These are phyloP conservation scores for Euryodendron excelsum DNA, from an alignment of 148 eudicot species.

Conservation along the genomic window DNA sequence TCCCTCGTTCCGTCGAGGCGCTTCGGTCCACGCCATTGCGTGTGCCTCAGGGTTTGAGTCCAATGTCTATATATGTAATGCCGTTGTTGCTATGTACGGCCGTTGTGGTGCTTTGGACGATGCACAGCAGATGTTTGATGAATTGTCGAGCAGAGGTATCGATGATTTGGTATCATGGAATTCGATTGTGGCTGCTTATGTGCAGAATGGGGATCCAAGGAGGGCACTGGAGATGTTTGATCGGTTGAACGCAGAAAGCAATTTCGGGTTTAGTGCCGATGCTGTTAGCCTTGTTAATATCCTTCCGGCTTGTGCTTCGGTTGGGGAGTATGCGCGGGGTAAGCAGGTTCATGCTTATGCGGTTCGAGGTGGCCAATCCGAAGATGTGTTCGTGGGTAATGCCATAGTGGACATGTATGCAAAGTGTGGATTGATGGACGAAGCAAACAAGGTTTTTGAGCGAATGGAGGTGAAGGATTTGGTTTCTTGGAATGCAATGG, in stretches of 20 bases:
- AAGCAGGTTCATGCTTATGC: slow-evolving; percentile 60
- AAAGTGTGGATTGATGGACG: slow-evolving; percentile 59
- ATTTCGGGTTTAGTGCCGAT: slow-evolving; percentile 32
- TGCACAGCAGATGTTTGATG: slow-evolving; percentile 59
- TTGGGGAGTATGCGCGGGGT: slow-evolving; percentile 30
- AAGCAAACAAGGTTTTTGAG: slow-evolving; percentile 54
- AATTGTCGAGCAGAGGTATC: slow-evolving; percentile 35
- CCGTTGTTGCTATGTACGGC: slow-evolving; percentile 60
- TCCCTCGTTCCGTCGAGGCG: slow-evolving; percentile 25
- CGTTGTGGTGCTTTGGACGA: slow-evolving; percentile 35
- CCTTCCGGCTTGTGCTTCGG: slow-evolving; percentile 56
- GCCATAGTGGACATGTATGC: slow-evolving; percentile 70
- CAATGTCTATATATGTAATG: slow-evolving; percentile 63
- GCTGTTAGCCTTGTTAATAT: slow-evolving; percentile 67
- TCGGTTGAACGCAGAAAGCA: slow-evolving; percentile 25
- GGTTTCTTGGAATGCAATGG: slow-evolving; percentile 82
- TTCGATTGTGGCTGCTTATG: slow-evolving; percentile 52
- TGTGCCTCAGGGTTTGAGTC: slow-evolving; percentile 34
- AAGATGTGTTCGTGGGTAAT: slow-evolving; percentile 69
- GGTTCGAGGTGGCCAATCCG: slow-evolving; percentile 32
- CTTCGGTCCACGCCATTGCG: slow-evolving; percentile 41
- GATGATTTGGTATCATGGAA: slow-evolving; percentile 69
- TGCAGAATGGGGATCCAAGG: slow-evolving; percentile 37
- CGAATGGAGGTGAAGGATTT: slow-evolving; percentile 64
- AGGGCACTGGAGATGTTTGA: slow-evolving; percentile 46